Evolutionary conservation across 805 yeast genomes (phyloP), one percentile per base, ranked within the genome.

Genomic region (Sugiyamaella floridensis): DNA sequence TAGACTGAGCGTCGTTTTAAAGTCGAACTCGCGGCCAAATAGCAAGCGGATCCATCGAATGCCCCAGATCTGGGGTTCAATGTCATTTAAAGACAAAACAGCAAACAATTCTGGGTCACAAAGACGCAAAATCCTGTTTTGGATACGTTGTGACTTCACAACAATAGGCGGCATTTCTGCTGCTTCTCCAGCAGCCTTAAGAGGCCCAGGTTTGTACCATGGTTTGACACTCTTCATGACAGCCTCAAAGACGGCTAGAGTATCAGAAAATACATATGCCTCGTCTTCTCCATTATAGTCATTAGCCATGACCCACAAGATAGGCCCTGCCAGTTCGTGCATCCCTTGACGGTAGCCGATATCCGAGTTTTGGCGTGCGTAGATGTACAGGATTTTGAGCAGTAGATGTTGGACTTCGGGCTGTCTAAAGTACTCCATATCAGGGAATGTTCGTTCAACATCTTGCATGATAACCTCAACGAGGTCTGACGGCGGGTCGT

Each of bases 271-370:
- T 8, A 63, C 49, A 48, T 52, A 56, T 15, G 34, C 34, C 14
- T 40, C 48, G 40, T n/a, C 40, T 10, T 43, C 44, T 11, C 51
- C 16, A 10, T 44, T 42, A 19, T 42, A 45, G 10, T 43, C 44
- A 42, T 48, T 43, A 11, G 46, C 34, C 46, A 59, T 16, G 8
- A 62, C 67, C 41, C 50, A 67, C 51, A 67, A 68, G 11, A 78
- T 64, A 26, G 79, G 68, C 3, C 80, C 83, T 43, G 76, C 61
- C 4, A 79, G 67, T 63, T 78, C 83, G 60, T 78, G 82, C 63
- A 78, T 69, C 4, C 83, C 83, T 60, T 78, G 83, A 54, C 79
- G 72, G 55, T 75, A 75, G n/a, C 79, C 76, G 29, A 78, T 65
- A 7, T 62, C 68, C 1, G 77, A 73, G 57, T 77, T 73, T 60